phyloP scores from a whole-genome alignment of 2,329 filamentous ascomycete genomes.

The Fusarium sacchari region DNA sequence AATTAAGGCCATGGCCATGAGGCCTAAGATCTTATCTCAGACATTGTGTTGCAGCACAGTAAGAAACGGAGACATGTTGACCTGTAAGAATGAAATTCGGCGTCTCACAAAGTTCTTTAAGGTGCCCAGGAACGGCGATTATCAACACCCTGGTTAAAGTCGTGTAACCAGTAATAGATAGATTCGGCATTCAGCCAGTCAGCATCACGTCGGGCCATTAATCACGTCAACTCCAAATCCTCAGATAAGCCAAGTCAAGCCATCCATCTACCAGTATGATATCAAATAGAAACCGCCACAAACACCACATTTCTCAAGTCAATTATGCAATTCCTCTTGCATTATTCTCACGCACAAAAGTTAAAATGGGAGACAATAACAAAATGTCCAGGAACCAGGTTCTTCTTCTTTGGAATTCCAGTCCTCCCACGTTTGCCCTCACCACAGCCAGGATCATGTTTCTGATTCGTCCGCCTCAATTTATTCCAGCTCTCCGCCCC shows the following conservation, averaged over 20 bases:
- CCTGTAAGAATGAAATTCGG: not conserved
- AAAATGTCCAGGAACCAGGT: not conserved
- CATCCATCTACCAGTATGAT: not conserved
- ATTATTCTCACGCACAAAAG: not conserved
- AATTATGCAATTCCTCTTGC: not conserved
- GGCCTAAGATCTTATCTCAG: slow-evolving; percentile 23
- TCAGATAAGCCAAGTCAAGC: slow-evolving; percentile 38
- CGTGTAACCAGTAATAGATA: slow-evolving; percentile 14
- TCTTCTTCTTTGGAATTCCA: not conserved
- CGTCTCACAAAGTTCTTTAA: not conserved
- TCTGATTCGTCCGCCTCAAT: slow-evolving; percentile 28
- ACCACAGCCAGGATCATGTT: not conserved
- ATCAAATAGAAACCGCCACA: slow-evolving; percentile 18
- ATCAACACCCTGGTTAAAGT: not conserved
- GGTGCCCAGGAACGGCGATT: slow-evolving; percentile 5
- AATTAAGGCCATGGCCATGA: not conserved
- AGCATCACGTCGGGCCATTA: slow-evolving; percentile 30
- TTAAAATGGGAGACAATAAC: not conserved
- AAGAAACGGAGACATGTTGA: not conserved
- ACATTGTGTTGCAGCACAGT: not conserved
- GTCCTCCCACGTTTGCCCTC: not conserved
- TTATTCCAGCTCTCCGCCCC: slow-evolving; percentile 6
- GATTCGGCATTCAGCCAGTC: slow-evolving; percentile 12
- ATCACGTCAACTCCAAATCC: slow-evolving; percentile 38
- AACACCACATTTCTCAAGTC: not conserved